Evolutionary conservation across 106 monocot genomes (phyloP), one percentile per base, ranked within the genome.

Genomic region (Acorus calamus): DNA sequence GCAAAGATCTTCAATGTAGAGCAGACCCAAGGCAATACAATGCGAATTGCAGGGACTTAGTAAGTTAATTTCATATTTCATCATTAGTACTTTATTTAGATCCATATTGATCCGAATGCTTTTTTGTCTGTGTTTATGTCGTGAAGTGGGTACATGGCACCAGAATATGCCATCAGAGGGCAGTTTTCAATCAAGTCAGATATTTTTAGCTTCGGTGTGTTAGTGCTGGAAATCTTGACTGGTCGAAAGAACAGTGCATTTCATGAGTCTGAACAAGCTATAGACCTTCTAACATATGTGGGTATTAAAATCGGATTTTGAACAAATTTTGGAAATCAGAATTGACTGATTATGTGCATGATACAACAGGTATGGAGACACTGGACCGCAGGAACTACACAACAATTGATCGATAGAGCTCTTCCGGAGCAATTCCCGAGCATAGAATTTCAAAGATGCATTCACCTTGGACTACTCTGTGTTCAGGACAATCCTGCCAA

Each of bases 401-500:
- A 41, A 5, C 42, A 71, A 7, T 7, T 66, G 44, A 49, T 58
- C 10, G 66, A 77, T 44, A 59, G 5, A 4, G 47, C 47, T 5
- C 4, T 77, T 2, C 59, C 6, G 8, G 66, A 67, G 2, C 50
- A 43, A 7, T 59, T 46, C 9, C 46, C 11, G 56, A 8, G 45
- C 6, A 60, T 66, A 53, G 66, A 74, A 54, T 60, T 71, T 7
- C 12, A 61, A 11, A 61, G 54, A 56, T 71, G 71, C 61, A 66
- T 77, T n/a, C 77, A 77, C 47, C 60, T 77, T 11, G 77, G 77
- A 5, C 59, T 77, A 7, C 46, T 77, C 2, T 77, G 77, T 42
- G 60, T 71, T 55, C 77, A 77, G 42, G 55, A 14, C 13, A 71
- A 77, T 42, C 65, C 58, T 4, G 28, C 5, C 2, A 47, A 66